A percentile compares a stretch with the other conserved stretches of the same genome.
Evolutionary conservation across 495 filamentous ascomycete species (phyloP).

Genomic region (Lindgomyces ingoldianus): DNA sequence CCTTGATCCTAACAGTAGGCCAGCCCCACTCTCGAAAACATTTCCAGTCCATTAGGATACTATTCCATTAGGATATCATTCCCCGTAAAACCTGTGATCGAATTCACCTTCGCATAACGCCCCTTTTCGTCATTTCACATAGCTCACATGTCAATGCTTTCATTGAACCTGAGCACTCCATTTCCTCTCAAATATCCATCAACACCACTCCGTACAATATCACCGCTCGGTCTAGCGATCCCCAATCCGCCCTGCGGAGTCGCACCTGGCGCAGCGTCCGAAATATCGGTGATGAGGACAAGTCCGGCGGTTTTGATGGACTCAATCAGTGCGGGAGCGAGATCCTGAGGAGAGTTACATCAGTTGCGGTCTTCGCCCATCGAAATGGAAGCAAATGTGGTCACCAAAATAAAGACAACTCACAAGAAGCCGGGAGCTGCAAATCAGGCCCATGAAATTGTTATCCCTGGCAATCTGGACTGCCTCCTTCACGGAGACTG

Average conservation of each 20-base stretch:
- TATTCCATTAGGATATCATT: too few species aligned
- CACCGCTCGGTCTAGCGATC: constrained; percentile 47
- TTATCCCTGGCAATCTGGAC: constrained; percentile 91
- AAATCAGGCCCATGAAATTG: constrained; percentile 97
- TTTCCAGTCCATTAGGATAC: too few species aligned
- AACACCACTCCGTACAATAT: constrained; percentile 63
- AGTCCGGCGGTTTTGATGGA: constrained; percentile 93
- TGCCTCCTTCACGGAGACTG: constrained; percentile 88
- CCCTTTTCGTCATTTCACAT: background rate
- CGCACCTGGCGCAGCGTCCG: constrained; percentile 41
- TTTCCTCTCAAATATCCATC: constrained; percentile 84
- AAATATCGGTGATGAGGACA: constrained; percentile 88
- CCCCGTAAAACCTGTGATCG: background rate
- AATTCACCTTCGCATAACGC: background rate
- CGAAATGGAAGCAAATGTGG: too few species aligned
- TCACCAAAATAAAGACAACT: too few species aligned
- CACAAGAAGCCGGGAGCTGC: constrained; percentile 81
- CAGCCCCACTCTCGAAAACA: too few species aligned
- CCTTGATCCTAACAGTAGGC: too few species aligned
- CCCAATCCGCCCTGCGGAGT: constrained; percentile 45
- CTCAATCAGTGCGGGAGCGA: constrained; percentile 87
- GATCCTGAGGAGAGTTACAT: constrained; percentile 58
- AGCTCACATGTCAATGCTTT: constrained; percentile 83
- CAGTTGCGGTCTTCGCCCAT: too few species aligned
- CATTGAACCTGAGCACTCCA: constrained; percentile 87